Evolutionary conservation across 441 rosid genomes (phyloP), one percentile per base, ranked within the genome.

Genomic region (Macaranga tanarius): DNA sequence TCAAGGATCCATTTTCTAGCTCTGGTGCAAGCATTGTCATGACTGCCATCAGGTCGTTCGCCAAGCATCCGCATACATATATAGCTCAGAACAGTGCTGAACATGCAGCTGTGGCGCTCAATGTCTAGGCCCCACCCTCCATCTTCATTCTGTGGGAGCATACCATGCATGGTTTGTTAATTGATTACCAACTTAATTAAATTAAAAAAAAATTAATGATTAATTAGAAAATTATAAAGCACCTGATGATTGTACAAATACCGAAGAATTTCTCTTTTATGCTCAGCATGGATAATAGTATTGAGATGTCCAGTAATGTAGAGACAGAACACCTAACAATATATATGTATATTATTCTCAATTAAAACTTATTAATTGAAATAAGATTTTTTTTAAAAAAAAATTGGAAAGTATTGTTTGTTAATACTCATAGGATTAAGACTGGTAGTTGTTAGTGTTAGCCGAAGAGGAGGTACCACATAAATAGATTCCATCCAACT

Each of bases 231-330:
- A 12, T 5, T 5, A 48, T 2, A 48, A 12, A n/a, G 1, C 58
- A 87, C 96, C 90, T 92, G 96, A 63, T 92, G 98, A 74, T 76
- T 72, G 77, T 83, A 87, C 13, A 91, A 81, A 74, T 91, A 89
- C 12, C 98, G 90, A 28, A 93, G 88, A 28, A 85, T 89, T 82
- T 93, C 98, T 64, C 66, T 85, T 0, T 79, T 82, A 74, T 87
- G 77, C 79, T 89, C 91, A 0, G 77, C 57, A 7, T 89, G 84
- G 62, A 93, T 84, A 54, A 84, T 80, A 3, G 84, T 76, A 47
- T 83, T 48, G 0, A 89, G 91, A 75, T 93, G 85, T 10, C 98
- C 98, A 1, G 96, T 90, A 40, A 93, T 85, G 70, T 86, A 85
- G 59, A 87, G 22, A 75, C 86, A 84, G 70, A 93, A 84, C 1